phyloP scores from a whole-genome alignment of 768 basidiomycete genomes.

The Asterophora parasitica region DNA sequence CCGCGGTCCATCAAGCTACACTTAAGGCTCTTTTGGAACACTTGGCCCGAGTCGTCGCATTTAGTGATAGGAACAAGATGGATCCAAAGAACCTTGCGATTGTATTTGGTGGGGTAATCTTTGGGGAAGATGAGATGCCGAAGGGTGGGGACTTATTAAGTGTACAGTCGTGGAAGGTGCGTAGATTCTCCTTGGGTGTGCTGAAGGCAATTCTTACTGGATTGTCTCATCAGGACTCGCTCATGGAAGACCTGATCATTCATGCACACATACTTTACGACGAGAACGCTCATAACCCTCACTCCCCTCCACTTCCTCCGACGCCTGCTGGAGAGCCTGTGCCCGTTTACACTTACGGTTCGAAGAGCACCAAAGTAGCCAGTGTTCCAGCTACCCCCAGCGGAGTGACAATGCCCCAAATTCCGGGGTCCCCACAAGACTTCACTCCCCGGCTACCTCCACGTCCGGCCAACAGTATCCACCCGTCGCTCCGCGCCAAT shows the following conservation, averaged over 20 bases:
- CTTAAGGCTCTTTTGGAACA: slow-evolving; percentile 81
- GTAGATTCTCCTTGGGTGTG: not conserved
- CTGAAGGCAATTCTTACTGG: not conserved
- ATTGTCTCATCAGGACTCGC: slow-evolving; percentile 29
- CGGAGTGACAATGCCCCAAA: slow-evolving; percentile 8
- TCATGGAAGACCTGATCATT: slow-evolving; percentile 85
- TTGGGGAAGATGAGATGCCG: slow-evolving; percentile 88
- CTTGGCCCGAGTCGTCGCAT: slow-evolving; percentile 63
- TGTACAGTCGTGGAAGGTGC: slow-evolving; percentile 73
- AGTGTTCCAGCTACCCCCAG: slow-evolving; percentile 37
- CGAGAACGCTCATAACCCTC: slow-evolving; percentile 34
- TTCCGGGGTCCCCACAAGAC: slow-evolving; percentile 45
- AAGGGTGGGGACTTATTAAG: slow-evolving; percentile 72
- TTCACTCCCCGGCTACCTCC: slow-evolving; percentile 69
- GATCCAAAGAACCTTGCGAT: slow-evolving; percentile 90
- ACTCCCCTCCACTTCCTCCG: slow-evolving; percentile 69
- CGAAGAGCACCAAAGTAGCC: slow-evolving; percentile 62
- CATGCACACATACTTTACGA: slow-evolving; percentile 67
- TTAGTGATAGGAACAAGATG: slow-evolving; percentile 84
- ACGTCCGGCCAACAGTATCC: slow-evolving; percentile 70
- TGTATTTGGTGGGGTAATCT: slow-evolving; percentile 83
- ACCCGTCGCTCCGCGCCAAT: slow-evolving; percentile 63
- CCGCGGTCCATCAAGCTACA: slow-evolving; percentile 80
- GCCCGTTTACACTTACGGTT: slow-evolving; percentile 59
- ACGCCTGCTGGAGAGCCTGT: slow-evolving; percentile 63